Base-by-base conservation (phyloP, 2,329 filamentous ascomycete species). In the Exophiala sp. region DNA sequence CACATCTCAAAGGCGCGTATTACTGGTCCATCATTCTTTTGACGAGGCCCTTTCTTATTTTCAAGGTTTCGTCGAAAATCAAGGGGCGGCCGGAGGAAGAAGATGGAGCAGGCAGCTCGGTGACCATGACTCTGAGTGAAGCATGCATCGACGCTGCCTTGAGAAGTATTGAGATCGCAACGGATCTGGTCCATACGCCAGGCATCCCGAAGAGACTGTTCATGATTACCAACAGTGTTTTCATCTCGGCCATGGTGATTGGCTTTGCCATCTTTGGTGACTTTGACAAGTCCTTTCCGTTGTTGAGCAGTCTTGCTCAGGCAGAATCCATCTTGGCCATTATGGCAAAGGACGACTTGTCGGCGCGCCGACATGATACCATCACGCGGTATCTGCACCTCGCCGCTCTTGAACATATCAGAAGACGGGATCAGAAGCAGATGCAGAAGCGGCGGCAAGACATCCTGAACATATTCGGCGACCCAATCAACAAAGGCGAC, bases 21-120 rank as follows among this genome's bases (percentile, higher is more conserved):
- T 76, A 76, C 58, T 78, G 75, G 64, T 74, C 72, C 1, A 76
- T 78, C 37, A 76, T 77, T 60, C 64, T 78, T 2, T 61, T 77
- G 2, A 76, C 75, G 5, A 65, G 74, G n/a, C 75, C 75, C 0
- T 78, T 78, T 48, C 64, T 78, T 9, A 71, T 76, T 21, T 77
- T 74, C 56, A 71, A 75, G 43, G 65, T 76, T 1, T 74, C 68
- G n/a, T 58, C 57, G 10, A 59, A 58, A 42, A 52, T 59, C 43
- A 58, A 57, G 38, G 47, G 48, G 13, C 51, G 54, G 30, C 32
- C 40, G 8, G 51, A 55, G 3, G 49, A 55, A 8, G 55, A 51
- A 22, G 49, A 58, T 35, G 43, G 46, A 5, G 47, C 52, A 1
- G 52, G 47, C 18, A 55, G 40, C 37, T 52, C 53, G 13, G 57